phyloP scores from a whole-genome alignment of 139 green algal genomes.

The Diplosphaera chodatii region DNA sequence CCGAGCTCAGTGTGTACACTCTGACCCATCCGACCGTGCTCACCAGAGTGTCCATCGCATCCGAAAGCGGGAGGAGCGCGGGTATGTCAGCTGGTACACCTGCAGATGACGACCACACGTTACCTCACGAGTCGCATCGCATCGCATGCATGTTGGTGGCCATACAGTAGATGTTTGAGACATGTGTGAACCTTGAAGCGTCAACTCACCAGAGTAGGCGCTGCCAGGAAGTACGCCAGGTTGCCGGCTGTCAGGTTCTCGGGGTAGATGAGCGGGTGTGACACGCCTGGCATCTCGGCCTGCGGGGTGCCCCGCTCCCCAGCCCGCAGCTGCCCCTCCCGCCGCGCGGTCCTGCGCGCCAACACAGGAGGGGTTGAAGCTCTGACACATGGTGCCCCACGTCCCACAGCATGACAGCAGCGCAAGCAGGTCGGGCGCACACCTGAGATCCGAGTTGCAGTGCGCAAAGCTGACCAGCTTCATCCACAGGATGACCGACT shows the following conservation, averaged over 20 bases:
- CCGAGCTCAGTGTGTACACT: background rate
- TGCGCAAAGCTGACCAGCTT: constrained; percentile 78
- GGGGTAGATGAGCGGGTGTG: constrained; percentile 50
- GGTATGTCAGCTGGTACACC: constrained; percentile 65
- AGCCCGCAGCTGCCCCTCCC: constrained; percentile 25
- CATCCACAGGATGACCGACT: constrained; percentile 54
- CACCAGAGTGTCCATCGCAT: constrained; percentile 25
- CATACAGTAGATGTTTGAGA: no score
- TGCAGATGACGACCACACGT: no score
- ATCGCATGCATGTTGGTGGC: no score
- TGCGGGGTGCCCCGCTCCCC: constrained; percentile 45
- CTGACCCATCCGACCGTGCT: background rate
- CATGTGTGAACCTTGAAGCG: no score
- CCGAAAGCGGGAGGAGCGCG: constrained; percentile 22
- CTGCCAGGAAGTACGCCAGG: constrained; percentile 70
- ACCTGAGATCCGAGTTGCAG: constrained; percentile 62
- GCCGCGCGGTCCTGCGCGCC: constrained; percentile 6
- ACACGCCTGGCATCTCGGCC: background rate
- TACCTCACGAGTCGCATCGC: no score
- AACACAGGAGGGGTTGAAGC: no score
- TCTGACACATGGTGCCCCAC: no score
- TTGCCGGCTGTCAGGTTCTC: constrained; percentile 64
- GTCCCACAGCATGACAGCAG: no score
- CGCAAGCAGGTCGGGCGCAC: background rate
- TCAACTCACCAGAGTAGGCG: constrained; percentile 59